These are phyloP conservation scores for Pleodorina starrii DNA, from an alignment of 139 green algal genomes.

Conservation along the genomic window DNA sequence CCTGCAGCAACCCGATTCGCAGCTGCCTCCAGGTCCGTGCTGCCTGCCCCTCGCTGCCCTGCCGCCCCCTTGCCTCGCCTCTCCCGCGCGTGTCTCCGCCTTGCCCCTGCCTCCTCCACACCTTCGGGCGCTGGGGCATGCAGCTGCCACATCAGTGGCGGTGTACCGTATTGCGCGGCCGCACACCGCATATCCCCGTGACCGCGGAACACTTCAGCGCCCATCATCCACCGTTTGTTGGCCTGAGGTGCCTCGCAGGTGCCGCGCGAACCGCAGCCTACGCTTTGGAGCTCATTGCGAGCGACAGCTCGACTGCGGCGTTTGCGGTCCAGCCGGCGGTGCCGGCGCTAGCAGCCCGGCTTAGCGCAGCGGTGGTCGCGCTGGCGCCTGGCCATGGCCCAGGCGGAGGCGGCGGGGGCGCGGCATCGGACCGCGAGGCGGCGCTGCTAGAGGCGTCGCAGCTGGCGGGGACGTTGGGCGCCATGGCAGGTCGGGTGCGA, in stretches of 20 bases:
- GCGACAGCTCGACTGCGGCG: not conserved
- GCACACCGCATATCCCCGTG: no score
- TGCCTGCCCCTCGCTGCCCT: no score
- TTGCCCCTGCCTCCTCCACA: no score
- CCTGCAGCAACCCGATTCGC: constrained; percentile 1
- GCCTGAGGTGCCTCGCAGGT: no score
- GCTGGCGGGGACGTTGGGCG: constrained; percentile 6
- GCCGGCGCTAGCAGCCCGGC: not conserved
- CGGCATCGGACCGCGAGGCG: not conserved
- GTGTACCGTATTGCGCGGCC: no score
- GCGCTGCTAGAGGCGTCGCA: constrained; percentile 17
- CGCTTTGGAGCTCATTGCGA: constrained; percentile 23
- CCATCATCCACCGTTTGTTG: no score
- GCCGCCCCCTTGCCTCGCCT: no score
- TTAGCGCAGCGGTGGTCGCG: not conserved
- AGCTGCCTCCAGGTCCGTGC: not conserved
- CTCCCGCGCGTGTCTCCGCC: no score
- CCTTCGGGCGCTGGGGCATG: no score
- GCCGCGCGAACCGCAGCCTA: not conserved
- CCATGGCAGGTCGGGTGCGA: constrained; percentile 3
- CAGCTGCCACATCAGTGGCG: no score
- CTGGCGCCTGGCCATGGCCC: not conserved
- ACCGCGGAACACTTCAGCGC: no score
- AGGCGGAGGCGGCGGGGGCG: not conserved
- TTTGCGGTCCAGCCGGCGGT: not conserved